Evolutionary conservation across 2,329 filamentous ascomycete species (phyloP).

Genomic region (Colletotrichum chlorophyti): DNA sequence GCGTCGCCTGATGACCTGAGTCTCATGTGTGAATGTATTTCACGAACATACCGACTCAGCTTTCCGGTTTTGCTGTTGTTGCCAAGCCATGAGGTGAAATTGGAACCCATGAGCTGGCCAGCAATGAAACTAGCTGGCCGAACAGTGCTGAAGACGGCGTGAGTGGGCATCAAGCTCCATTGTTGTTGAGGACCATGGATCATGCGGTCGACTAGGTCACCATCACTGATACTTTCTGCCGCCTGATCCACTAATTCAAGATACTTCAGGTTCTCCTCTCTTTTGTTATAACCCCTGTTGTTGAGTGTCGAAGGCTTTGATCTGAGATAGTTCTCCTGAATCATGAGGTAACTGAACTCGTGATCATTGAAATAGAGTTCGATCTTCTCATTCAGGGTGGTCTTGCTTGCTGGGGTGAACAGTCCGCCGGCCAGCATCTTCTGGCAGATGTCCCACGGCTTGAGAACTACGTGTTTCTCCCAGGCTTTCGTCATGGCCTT

Average conservation of each 20-base stretch:
- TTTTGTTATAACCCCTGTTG: constrained; percentile 63
- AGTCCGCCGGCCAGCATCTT: constrained; percentile 90
- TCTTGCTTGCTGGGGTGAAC: constrained; percentile 82
- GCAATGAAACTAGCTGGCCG: constrained; percentile 86
- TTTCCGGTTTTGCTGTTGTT: constrained; percentile 89
- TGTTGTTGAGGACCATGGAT: constrained; percentile 98
- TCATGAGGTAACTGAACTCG: constrained; percentile 96
- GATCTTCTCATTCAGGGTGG: constrained; percentile 95
- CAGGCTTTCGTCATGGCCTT: constrained; percentile 97
- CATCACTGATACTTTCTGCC: constrained; percentile 95
- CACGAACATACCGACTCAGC: constrained; percentile 82
- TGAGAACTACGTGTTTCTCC: constrained; percentile 96
- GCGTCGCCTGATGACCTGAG: constrained; percentile 88
- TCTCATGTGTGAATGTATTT: constrained; percentile 97
- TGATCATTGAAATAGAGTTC: constrained; percentile 99
- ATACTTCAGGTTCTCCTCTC: constrained; percentile 78
- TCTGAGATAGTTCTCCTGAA: constrained; percentile 95
- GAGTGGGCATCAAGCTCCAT: constrained; percentile 97
- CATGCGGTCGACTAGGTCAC: constrained; percentile 95
- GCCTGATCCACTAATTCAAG: constrained; percentile 87
- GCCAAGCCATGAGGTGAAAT: constrained; percentile 91
- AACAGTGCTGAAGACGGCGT: constrained; percentile 95
- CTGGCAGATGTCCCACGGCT: constrained; percentile 96
- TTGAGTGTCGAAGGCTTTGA: constrained; percentile 75
- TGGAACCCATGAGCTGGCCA: constrained; percentile 76